Percentiles rank a stretch among this genome's conserved stretches.
Conservation (phyloP, 2,329 filamentous ascomycete genomes). For the Botrytis tulipae region DNA sequence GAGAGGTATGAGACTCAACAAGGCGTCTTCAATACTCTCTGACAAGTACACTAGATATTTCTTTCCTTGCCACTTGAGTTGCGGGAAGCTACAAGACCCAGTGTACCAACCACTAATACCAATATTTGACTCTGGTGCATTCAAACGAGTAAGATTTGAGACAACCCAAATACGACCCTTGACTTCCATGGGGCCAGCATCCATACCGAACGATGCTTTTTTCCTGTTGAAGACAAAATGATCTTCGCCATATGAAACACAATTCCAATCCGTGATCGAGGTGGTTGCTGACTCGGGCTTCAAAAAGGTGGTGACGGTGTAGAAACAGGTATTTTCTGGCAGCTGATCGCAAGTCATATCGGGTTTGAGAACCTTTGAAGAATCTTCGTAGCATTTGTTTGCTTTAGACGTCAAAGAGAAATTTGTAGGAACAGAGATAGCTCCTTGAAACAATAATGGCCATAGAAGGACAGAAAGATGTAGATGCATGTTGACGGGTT, state of each 20-base stretch:
- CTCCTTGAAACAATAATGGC: not conserved
- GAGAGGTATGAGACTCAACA: not conserved
- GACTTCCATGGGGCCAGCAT: not conserved
- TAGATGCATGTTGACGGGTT: not conserved
- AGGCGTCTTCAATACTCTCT: not conserved
- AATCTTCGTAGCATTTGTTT: not conserved
- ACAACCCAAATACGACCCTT: not conserved
- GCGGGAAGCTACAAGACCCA: not conserved
- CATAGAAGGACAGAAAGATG: not conserved
- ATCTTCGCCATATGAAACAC: not conserved
- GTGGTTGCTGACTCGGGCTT: slow-evolving; percentile 1
- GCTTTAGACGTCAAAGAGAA: not conserved
- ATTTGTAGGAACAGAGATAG: not conserved
- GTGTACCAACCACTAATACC: not conserved
- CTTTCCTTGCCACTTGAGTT: not conserved
- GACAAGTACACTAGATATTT: not conserved
- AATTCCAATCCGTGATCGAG: not conserved
- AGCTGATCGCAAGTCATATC: not conserved
- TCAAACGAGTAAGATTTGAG: not conserved
- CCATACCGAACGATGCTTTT: not conserved
- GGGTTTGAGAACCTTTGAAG: not conserved
- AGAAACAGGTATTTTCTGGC: not conserved
- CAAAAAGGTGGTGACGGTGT: not conserved
- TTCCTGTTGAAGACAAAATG: not conserved
- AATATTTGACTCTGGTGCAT: not conserved